Base-by-base conservation (phyloP, 208 protist species). In the Porcisia deanei region DNA sequence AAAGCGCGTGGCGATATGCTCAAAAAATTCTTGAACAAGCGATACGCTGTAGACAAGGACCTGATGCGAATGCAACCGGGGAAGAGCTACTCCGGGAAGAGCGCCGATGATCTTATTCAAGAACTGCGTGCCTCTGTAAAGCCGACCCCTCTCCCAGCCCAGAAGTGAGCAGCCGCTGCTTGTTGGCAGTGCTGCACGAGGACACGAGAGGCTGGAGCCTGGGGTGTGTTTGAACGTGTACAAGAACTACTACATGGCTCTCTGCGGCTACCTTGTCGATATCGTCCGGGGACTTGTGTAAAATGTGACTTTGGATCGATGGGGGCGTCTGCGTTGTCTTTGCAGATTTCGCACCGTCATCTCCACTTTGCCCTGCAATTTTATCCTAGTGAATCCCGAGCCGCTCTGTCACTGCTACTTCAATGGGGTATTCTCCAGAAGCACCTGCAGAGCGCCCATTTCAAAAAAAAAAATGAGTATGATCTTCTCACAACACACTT, bases 1-100 rank as follows among this genome's bases (percentile, higher is more conserved):
- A 92, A 93, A 80, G 94, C 91, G 39, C 90, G 94, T 77, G 91
- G 86, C 47, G 94, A 97, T 63, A 97, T 97, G 94, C 84, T 97
- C 37, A 97, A 97, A 71, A 97, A 97, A 83, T 97, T 97, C 82
- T 71, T 97, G 16, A 97, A 97, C 82, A 97, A 97, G 72, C 88
- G 94, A 20, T 97, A 94, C 75, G 89, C 91, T 18, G 94, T 97
- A n/a, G 91, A 97, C 80, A 96, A 97, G 86, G 91, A 97, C 64
- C 82, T 97, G n/a, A 88, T 92, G 89, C 90, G 94, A 71, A 97
- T 97, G 94, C 94, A 97, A 80, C 94, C 94, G 2, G 94, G 94
- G 59, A 89, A 86, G 66, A 82, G 70, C 25, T 88, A 93, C 66
- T 94, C 90, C 66, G 94, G 91, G 34, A 97, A 97, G 82, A 92